phyloP scores from a whole-genome alignment of 2,329 filamentous ascomycete genomes.

The Cryphonectria nitschkei region DNA sequence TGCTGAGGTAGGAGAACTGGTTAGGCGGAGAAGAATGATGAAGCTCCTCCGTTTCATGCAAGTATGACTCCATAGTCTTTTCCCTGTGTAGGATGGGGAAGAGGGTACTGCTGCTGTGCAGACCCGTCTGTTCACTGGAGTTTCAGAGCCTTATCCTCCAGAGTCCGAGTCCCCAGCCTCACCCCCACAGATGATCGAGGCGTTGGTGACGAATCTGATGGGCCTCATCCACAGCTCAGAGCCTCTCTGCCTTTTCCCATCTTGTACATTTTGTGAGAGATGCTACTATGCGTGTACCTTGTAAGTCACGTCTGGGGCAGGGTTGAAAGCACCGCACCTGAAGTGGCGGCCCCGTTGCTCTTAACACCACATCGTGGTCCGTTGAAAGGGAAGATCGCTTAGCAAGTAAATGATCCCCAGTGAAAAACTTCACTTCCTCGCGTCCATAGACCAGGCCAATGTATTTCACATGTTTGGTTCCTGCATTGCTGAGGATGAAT shows the following conservation, averaged over 20 bases:
- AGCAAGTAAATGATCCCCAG: not conserved
- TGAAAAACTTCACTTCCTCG: not conserved
- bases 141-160: not conserved
- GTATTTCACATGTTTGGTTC: not conserved
- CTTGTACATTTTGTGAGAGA: not conserved
- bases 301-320: not conserved
- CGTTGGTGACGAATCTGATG: not conserved
- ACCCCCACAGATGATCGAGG: not conserved
- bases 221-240: not conserved
- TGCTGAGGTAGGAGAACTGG: not conserved
- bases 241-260: no score
- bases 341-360: not conserved
- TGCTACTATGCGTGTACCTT: not conserved
- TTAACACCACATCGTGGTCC: not conserved
- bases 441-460: not conserved
- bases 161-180: not conserved
- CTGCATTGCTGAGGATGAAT: not conserved
- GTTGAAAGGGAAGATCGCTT: not conserved
- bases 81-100: not conserved
- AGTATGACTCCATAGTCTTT: not conserved
- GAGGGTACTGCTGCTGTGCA: no score
- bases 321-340: not conserved
- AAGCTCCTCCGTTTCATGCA: not conserved
- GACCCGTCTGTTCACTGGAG: not conserved
- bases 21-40: not conserved